Conservation (phyloP, 2,329 filamentous ascomycete genomes). For the Penicillium sp. region DNA sequence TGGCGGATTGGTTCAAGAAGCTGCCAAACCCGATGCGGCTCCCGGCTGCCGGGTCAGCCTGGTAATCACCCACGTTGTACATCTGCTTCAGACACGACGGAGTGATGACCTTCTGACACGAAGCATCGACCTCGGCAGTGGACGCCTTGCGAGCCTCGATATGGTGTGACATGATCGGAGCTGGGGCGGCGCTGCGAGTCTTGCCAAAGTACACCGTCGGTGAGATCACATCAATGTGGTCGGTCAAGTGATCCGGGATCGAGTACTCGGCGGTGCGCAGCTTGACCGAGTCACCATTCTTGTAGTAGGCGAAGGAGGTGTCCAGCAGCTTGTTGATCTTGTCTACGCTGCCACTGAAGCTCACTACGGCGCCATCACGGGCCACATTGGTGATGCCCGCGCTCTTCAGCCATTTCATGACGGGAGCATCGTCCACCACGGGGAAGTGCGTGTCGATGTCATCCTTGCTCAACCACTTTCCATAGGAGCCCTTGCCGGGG, state of each 20-base stretch:
- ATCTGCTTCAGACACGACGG: constrained; percentile 45
- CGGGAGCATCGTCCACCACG: constrained; percentile 31
- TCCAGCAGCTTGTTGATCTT: constrained; percentile 44
- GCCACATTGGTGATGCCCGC: constrained; percentile 34
- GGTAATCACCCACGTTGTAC: constrained; percentile 47
- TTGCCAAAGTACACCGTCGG: constrained; percentile 49
- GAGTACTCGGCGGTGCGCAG: constrained; percentile 41
- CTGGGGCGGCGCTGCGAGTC: constrained; percentile 11
- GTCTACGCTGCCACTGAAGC: constrained; percentile 38
- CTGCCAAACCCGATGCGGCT: constrained; percentile 48
- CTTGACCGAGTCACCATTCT: constrained; percentile 37
- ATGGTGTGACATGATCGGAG: neutral
- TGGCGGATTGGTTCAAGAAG: constrained; percentile 49
- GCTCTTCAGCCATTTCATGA: constrained; percentile 42
- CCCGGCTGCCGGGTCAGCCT: constrained; percentile 39
- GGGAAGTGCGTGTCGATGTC: constrained; percentile 42
- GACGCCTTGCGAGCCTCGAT: constrained; percentile 6
- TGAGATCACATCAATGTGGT: constrained; percentile 45
- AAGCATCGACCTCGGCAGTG: constrained; percentile 22
- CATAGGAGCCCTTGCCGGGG: constrained; percentile 44
- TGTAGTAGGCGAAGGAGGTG: constrained; percentile 45
- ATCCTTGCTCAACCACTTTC: constrained; percentile 43
- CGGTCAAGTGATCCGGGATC: constrained; percentile 34
- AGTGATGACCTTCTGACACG: constrained; percentile 34
- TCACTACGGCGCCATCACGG: constrained; percentile 39